Percentiles rank a stretch among this genome's conserved stretches.
Evolutionary conservation across 306 rosid species (phyloP).

Genomic region (Medicago ruthenica): DNA sequence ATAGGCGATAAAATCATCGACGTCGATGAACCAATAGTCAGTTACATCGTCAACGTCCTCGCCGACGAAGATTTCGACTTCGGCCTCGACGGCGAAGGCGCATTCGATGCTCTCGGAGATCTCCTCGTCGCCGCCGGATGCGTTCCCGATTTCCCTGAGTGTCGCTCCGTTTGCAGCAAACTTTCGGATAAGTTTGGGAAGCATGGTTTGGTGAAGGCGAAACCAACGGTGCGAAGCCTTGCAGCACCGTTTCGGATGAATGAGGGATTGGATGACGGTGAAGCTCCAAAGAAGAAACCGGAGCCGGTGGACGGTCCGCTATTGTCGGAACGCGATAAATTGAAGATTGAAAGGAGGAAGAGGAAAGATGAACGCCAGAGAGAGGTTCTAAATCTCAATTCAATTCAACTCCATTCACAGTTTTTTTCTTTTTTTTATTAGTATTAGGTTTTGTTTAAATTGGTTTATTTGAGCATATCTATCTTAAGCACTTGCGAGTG

Average conservation of each 20-base stretch:
- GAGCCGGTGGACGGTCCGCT: conserved; percentile 87
- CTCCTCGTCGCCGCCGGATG: conserved; percentile 89
- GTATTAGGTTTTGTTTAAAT: no score
- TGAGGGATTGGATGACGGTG: conserved; percentile 85
- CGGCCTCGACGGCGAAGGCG: conserved; percentile 89
- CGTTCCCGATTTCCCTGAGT: conserved; percentile 72
- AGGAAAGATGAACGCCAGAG: conserved; percentile 96
- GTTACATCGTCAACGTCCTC: conserved; percentile 90
- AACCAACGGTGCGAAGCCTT: conserved; percentile 87
- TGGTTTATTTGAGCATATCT: no score
- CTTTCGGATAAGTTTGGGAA: conserved; percentile 85
- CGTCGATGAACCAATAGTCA: conserved; percentile 85
- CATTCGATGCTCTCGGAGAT: conserved; percentile 85
- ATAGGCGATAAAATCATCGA: conserved; percentile 72
- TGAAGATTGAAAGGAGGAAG: conserved; percentile 79
- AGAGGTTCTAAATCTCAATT: conserved; percentile 64
- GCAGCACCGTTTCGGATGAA: conserved; percentile 88
- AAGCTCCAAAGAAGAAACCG: conserved; percentile 81
- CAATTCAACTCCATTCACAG: neutral
- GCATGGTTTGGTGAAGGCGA: conserved; percentile 82
- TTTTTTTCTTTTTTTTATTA: neutral
- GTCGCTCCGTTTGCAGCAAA: conserved; percentile 86
- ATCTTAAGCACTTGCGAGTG: no score
- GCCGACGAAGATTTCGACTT: conserved; percentile 98
- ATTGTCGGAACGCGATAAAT: conserved; percentile 80